Evolutionary conservation across 1,284 basidiomycete species (phyloP).

Genomic region (Spongiforma sp.): DNA sequence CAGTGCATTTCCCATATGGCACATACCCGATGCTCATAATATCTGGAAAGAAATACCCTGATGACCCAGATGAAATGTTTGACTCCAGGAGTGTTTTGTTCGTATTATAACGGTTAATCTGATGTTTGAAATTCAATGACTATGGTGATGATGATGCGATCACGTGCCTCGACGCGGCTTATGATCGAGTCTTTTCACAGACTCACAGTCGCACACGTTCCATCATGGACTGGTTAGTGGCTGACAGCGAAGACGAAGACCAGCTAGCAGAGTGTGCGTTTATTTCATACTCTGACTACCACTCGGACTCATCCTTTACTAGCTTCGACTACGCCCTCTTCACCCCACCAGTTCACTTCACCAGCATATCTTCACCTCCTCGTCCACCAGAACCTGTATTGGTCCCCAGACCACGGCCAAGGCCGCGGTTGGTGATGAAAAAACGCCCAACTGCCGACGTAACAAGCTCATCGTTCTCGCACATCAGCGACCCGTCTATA

Average conservation of each 20-base stretch:
- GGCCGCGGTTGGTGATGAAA: conserved; percentile 33
- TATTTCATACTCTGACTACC: too few relatives aligned
- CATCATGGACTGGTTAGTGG: conserved; percentile 36
- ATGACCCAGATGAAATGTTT: too few relatives aligned
- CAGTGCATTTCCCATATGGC: too few relatives aligned
- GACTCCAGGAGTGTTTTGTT: too few relatives aligned
- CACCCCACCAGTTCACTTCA: conserved; percentile 29
- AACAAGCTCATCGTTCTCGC: conserved; percentile 24
- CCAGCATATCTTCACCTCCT: conserved; percentile 14
- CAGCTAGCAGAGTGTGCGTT: too few relatives aligned
- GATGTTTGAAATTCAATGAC: too few relatives aligned
- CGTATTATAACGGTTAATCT: too few relatives aligned
- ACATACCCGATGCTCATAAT: too few relatives aligned
- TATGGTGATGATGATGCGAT: conserved; percentile 29
- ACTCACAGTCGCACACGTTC: too few relatives aligned
- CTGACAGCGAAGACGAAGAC: conserved; percentile 38
- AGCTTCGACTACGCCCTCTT: conserved; percentile 33
- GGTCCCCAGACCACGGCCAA: conserved; percentile 26
- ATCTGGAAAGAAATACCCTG: too few relatives aligned
- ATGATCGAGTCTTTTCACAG: conserved; percentile 7
- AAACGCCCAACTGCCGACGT: not conserved
- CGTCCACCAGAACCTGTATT: not conserved
- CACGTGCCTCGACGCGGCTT: conserved; percentile 26
- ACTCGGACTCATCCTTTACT: not conserved
- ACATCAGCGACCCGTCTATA: conserved; percentile 28